These are phyloP conservation scores for Euphrasia arctica DNA, from an alignment of 305 asterid species.

Conservation along the genomic window DNA sequence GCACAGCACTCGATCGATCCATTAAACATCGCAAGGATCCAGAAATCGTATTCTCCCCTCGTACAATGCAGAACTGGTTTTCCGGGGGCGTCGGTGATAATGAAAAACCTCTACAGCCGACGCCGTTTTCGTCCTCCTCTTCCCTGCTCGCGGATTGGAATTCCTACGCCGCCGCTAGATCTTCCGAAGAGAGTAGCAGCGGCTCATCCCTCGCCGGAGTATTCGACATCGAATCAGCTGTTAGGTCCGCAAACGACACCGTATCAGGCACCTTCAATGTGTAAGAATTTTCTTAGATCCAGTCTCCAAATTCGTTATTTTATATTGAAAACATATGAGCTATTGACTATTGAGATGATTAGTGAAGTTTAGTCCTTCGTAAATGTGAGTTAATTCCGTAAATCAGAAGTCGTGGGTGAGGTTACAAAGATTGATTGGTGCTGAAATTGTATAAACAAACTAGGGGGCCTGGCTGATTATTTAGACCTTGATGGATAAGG, in stretches of 20 bases:
- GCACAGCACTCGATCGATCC: neutral
- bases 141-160: conserved; percentile 45
- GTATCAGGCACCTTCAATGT: conserved; percentile 73
- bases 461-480: neutral
- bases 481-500: conserved; percentile 5
- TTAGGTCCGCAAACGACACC: conserved; percentile 81
- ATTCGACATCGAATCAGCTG: conserved; percentile 79
- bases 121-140: conserved; percentile 28
- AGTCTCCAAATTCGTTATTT: neutral
- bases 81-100: conserved; percentile 29
- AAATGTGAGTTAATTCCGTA: conserved; percentile 7
- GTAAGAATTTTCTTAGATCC: conserved; percentile 38
- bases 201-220: conserved; percentile 50
- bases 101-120: conserved; percentile 27
- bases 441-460: neutral
- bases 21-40: neutral
- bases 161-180: conserved; percentile 37
- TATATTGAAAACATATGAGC: neutral
- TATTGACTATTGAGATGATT: neutral
- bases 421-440: neutral
- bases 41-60: neutral
- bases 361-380: neutral
- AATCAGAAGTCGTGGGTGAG: neutral
- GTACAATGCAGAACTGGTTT: conserved; percentile 40
- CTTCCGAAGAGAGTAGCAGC: conserved; percentile 33